These are phyloP conservation scores for Heterobasidion parviporum DNA, from an alignment of 1,284 basidiomycete genomes.

Conservation along the genomic window DNA sequence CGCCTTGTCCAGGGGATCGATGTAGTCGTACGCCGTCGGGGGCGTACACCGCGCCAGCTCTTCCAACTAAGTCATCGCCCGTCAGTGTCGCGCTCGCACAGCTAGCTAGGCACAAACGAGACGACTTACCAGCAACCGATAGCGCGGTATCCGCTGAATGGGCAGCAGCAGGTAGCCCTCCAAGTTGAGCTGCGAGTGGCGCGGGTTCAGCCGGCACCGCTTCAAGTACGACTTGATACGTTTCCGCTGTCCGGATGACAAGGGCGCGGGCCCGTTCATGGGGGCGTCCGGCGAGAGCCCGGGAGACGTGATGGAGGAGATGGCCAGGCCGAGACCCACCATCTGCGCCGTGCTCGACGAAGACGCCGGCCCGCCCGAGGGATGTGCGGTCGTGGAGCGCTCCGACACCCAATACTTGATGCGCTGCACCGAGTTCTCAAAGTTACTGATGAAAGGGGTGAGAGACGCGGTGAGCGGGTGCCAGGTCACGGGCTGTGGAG, in stretches of 20 bases:
- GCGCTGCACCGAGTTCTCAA: conserved; percentile 83
- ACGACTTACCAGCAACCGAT: conserved; percentile 74
- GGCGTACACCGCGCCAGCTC: conserved; percentile 79
- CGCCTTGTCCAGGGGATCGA: conserved; percentile 82
- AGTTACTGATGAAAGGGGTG: conserved; percentile 55
- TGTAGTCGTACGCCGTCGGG: conserved; percentile 51
- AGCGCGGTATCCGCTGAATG: conserved; percentile 94
- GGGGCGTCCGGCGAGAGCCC: conserved; percentile 29
- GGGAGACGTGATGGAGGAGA: conserved; percentile 48
- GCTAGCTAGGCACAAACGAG: background rate
- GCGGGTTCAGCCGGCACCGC: conserved; percentile 75
- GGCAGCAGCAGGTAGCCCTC: conserved; percentile 94
- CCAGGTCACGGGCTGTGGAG: conserved; percentile 1
- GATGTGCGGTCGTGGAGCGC: conserved; percentile 31
- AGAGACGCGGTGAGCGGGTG: conserved; percentile 2
- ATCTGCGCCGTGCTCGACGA: conserved; percentile 55
- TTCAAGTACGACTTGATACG: conserved; percentile 85
- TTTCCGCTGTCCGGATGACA: conserved; percentile 73
- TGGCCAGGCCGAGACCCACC: conserved; percentile 50
- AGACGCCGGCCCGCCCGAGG: conserved; percentile 44
- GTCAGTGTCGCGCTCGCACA: background rate
- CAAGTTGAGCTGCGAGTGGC: conserved; percentile 93
- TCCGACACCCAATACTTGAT: conserved; percentile 78
- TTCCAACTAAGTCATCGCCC: conserved; percentile 51
- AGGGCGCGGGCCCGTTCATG: conserved; percentile 19